Base-by-base conservation (phyloP, 2,329 filamentous ascomycete species). In the Pyrenochaeta sp. region DNA sequence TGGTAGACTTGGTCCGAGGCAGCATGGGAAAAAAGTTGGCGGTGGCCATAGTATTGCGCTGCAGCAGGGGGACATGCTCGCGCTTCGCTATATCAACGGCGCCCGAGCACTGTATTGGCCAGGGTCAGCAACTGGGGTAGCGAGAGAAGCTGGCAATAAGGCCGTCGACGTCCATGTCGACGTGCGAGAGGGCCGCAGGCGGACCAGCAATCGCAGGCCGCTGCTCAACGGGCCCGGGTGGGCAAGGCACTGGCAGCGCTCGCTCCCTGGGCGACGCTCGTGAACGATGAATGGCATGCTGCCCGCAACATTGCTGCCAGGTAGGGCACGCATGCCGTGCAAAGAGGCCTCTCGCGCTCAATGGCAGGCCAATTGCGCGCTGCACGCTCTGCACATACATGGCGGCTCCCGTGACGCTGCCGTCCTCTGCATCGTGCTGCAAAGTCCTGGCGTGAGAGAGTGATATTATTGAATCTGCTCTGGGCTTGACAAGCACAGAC, bases 71-170 rank as follows among this genome's bases (percentile, higher is more conserved):
- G 18, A n/a, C n/a, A 28, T 26, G 41, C 21, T 32, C 22, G 41
- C 41, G 36, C 34, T 41, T 43, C 28, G 18, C 23, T 51, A 44
- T 43, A 50, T 46, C 52, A 35, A 38, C 43, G 36, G 44, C 41
- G 50, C 41, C 41, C 44, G 46, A 56, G 44, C 50, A 51, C 41
- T 37, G 27, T 46, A 39, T 28, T 24, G 32, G 41, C 51, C 26
- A 39, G 44, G 40, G 40, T n/a, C n/a, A 31, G 32, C 21, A 41
- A 41, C 48, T 41, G 35, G 46, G 49, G 37, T 35, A 14, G 28
- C 34, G 29, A 53, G 47, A 49, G 50, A 50, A 53, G 46, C 49
- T 45, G 49, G 30, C 38, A 35, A 39, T 15, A 21, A 41, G 14
- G 31, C 28, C 29, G 42, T 27, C 19, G 23, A 31, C 30, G 47